These are phyloP conservation scores for Coemansia sp. DNA, from an alignment of 192 early-diverging fungal species.

Conservation along the genomic window DNA sequence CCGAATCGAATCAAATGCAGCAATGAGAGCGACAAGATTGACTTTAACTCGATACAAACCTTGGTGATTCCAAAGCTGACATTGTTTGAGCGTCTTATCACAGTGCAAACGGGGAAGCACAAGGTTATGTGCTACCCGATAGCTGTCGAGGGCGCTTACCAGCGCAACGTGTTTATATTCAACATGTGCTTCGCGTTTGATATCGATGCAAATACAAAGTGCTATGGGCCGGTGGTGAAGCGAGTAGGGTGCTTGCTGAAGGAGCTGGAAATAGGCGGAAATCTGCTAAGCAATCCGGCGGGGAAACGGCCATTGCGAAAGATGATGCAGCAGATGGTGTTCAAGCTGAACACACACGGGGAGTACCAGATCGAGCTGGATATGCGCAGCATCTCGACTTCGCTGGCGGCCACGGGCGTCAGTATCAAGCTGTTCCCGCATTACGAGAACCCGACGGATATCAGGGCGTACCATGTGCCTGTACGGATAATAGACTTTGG, in stretches of 20 bases:
- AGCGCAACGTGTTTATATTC: constrained; percentile 84
- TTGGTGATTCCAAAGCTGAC: constrained; percentile 51
- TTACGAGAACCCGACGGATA: constrained; percentile 30
- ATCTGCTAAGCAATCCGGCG: constrained; percentile 38
- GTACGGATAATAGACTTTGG: constrained; percentile 44
- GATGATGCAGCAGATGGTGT: constrained; percentile 52
- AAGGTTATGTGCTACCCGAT: constrained; percentile 55
- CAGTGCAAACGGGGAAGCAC: constrained; percentile 36
- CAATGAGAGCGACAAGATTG: constrained; percentile 27
- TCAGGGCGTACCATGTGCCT: constrained; percentile 39
- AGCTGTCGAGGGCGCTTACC: constrained; percentile 55
- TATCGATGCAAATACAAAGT: constrained; percentile 70
- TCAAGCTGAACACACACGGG: constrained; percentile 44
- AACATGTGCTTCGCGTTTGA: constrained; percentile 97
- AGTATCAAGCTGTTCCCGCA: constrained; percentile 53
- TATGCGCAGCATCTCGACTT: constrained; percentile 37
- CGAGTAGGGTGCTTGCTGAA: constrained; percentile 82
- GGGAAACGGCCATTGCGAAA: constrained; percentile 21
- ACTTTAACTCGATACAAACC: constrained; percentile 53
- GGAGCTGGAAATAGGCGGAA: constrained; percentile 69
- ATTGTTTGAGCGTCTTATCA: constrained; percentile 50
- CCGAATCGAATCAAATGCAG: neutral
- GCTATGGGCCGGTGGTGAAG: constrained; percentile 85
- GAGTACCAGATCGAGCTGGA: constrained; percentile 54
- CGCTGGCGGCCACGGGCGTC: constrained; percentile 34